Evolutionary conservation across 805 yeast species (phyloP), one percentile per base, ranked within the genome.

Genomic region (Yamadazyma paraphyllophila): DNA sequence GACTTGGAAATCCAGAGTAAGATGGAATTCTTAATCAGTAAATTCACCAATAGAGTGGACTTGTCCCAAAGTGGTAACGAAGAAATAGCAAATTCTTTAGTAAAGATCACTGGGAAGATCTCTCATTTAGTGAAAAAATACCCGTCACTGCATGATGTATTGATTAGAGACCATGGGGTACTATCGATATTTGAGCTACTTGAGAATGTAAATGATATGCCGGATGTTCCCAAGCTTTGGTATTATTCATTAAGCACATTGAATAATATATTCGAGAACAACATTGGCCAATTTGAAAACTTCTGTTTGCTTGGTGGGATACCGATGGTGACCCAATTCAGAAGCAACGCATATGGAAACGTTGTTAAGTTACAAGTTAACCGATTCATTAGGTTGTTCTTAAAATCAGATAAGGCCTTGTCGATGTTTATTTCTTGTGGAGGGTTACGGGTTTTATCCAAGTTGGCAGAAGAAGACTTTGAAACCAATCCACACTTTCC

Each of bases 381-480:
- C 7, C 52, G 55, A 31, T 71, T 72, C 44, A 58, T 71, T 9
- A 52, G 62, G 29, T 54, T 57, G 13, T 62, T 73, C 17, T 51
- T 59, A 17, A 51, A 55, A n/a, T 69, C 74, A 8, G 67, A 65
- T 12, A 53, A 50, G 17, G 68, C 74, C 1, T 48, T 74, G 10
- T 58, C 67, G 3, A 62, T 67, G 65, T 71, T 75, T 48, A 64
- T 75, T 4, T 69, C 77, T 2, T 61, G 72, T 42, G 81, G 81
- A 3, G 78, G 78, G 0, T 57, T 78, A 15, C 58, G 69, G 26
- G 67, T 75, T 2, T 58, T 76, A 26, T 56, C 74, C 1, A 69
- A 71, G 32, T 71, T 76, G 48, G 63, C 76, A 3, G 78, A 74
- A 45, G 78, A 71, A 44, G 78, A 75, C 47, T 66, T 67, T 43